Evolutionary conservation across 2,329 filamentous ascomycete genomes (phyloP), one percentile per base, ranked within the genome.

Genomic region (Zymoseptoria crescenta): DNA sequence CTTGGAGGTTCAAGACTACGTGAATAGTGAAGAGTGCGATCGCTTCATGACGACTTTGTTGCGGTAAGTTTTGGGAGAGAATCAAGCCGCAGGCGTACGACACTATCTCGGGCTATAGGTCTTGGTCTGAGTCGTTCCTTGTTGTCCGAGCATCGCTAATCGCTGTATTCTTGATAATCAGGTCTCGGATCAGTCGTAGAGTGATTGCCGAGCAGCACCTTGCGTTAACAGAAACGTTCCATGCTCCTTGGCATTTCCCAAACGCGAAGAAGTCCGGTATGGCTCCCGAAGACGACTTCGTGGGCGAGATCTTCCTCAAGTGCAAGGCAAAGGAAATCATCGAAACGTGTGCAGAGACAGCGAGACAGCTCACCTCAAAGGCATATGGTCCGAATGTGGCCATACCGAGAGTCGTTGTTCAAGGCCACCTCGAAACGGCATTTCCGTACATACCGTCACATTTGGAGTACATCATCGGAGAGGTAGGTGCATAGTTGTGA

Each of bases 141-240:
- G 24, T 24, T 24, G 24, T 24, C 24, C 4, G 24, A 24, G 24
- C 24, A 24, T 24, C 24, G 24, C 24, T 24, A 24, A 24, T 24
- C 24, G 4, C 24, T 24, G 24, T 24, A 24, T 24, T 24, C 24
- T 24, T 24, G 24, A 24, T 4, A 24, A 24, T 24, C 4, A 24
- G 24, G 24, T 94, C 93, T 62, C 85, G 94, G 60, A 99, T 99
- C 67, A 96, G 92, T 51, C 87, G 94, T 60, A 86, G 95, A 62
- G 94, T 97, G 65, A 99, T 99, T 70, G 94, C 94, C 35, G 94
- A 99, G 75, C 94, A 99, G 70, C 94, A 99, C 71, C 84, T 99
- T 45, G 91, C 94, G 8, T 82, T 99, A 19, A 96, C 92, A 4
- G 92, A 97, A 67, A 96, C 92, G 1, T 97, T 92, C 77, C 87